Percentiles rank a stretch among this genome's conserved stretches.
Conservation (phyloP, 169 alveolate species). For the Plasmodium cynomolgi region DNA sequence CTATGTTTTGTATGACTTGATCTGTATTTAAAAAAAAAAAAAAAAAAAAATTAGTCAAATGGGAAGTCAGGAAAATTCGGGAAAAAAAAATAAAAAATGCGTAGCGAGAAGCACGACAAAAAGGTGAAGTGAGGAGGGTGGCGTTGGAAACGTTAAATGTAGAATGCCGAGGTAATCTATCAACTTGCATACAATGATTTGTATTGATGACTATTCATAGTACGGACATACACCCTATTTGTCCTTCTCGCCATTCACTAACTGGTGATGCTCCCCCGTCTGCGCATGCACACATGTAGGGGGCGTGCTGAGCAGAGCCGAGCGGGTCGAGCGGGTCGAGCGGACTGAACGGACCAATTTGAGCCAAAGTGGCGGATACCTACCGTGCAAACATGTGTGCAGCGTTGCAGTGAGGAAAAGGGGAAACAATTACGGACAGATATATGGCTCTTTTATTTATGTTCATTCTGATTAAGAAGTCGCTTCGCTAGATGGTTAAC, state of each 20-base stretch:
- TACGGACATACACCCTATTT: not conserved
- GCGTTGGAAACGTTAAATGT: not conserved
- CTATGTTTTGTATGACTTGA: constrained; percentile 42
- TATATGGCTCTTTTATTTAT: not conserved
- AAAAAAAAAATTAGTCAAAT: constrained; percentile 4
- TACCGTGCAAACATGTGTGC: not conserved
- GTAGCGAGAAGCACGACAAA: not conserved
- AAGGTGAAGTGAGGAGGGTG: not conserved
- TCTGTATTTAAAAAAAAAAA: constrained; percentile 31
- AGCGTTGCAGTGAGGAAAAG: not conserved
- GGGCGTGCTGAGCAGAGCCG: not conserved
- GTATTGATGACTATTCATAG: not conserved
- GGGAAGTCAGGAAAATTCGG: constrained; percentile 9
- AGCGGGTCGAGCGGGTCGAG: not conserved
- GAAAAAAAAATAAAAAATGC: not conserved
- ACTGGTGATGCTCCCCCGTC: not conserved
- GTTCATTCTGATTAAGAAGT: not conserved
- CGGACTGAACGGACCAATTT: not conserved
- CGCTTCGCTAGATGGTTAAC: not conserved
- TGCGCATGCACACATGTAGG: not conserved
- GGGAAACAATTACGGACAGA: not conserved
- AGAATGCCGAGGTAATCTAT: not conserved
- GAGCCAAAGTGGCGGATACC: not conserved
- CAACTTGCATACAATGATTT: not conserved
- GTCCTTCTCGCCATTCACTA: not conserved